A percentile compares a stretch with the other conserved stretches of the same genome.
phyloP scores from a whole-genome alignment of 768 basidiomycete species.

The Tephrocybe sp. region DNA sequence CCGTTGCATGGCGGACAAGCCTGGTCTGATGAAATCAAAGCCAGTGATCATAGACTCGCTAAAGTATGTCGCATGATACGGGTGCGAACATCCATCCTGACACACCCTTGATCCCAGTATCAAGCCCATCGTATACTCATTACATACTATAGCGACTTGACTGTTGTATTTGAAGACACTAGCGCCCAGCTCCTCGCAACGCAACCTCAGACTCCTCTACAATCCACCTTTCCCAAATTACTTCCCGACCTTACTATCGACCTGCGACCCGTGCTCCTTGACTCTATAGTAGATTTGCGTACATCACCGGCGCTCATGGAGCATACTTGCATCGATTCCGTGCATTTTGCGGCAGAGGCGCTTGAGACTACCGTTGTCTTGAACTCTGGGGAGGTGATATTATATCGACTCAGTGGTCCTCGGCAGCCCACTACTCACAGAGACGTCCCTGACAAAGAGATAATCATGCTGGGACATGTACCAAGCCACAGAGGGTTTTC shows the following conservation, averaged over 20 bases:
- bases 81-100: background rate
- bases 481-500: conserved; percentile 41
- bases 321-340: conserved; percentile 38
- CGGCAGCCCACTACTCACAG: conserved; percentile 16
- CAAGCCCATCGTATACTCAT: conserved; percentile 66
- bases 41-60: conserved; percentile 51
- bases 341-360: conserved; percentile 53
- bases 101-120: conserved; percentile 37
- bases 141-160: conserved; percentile 62
- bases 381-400: conserved; percentile 54
- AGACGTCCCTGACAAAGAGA: conserved; percentile 42
- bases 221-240: conserved; percentile 64
- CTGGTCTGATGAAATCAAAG: conserved; percentile 51
- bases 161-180: conserved; percentile 72
- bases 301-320: conserved; percentile 25
- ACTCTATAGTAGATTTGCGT: conserved; percentile 35
- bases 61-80: conserved; percentile 41
- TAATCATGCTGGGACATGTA: conserved; percentile 55
- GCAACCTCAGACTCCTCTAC: conserved; percentile 46
- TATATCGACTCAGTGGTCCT: conserved; percentile 41
- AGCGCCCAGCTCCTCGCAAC: conserved; percentile 65
- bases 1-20: conserved; percentile 53
- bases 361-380: conserved; percentile 58
- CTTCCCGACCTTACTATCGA: conserved; percentile 65
- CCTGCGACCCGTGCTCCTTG: conserved; percentile 47